Base-by-base conservation (phyloP, 176 grass and related monocot genomes). In the Musa acuminata region DNA sequence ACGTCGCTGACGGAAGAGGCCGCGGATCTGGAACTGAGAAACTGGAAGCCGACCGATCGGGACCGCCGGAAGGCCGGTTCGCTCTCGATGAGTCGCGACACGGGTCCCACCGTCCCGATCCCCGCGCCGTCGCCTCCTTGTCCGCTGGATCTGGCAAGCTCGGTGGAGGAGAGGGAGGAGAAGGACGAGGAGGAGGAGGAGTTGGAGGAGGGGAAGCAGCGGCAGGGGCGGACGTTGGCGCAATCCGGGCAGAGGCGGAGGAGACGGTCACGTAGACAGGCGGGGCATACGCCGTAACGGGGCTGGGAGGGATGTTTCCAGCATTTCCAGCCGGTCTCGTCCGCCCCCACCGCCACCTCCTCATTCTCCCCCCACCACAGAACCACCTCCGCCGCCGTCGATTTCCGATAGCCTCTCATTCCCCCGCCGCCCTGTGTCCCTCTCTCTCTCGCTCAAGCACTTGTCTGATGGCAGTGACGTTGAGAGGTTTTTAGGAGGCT, bases 201-300 rank as follows among this genome's bases (percentile, higher is more conserved):
- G 22, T 22, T 22, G 16, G 82, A 80, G 14, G 72, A 27, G 1
- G 51, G 11, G 77, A 0, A 27, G 22, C 49, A 64, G 13, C 26
- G 16, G 21, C 86, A 93, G 7, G 90, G 88, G 17, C 84, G 86
- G 58, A 89, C 75, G 29, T 51, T 73, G 21, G 88, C 90, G 69
- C 90, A 98, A 67, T 78, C 82, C 54, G 95, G 82, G 84, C 95
- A 98, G 53, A 93, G 86, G 17, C 77, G 88, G 72, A 93, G 77
- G 24, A 93, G 86, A 54, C 86, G 77, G 69, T 98, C 84, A 8
- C 80, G 88, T 22, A 98, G 90, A 84, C 90, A 93, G 53, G 64
- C 51, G 67, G 90, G 86, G 75, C 90, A 93, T 25, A 89, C 90
- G 77, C 88, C 88, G 20, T 67, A 83, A 1, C 65, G 53, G 49